phyloP scores from a whole-genome alignment of 2,329 filamentous ascomycete species.

The Fusarium globosum region DNA sequence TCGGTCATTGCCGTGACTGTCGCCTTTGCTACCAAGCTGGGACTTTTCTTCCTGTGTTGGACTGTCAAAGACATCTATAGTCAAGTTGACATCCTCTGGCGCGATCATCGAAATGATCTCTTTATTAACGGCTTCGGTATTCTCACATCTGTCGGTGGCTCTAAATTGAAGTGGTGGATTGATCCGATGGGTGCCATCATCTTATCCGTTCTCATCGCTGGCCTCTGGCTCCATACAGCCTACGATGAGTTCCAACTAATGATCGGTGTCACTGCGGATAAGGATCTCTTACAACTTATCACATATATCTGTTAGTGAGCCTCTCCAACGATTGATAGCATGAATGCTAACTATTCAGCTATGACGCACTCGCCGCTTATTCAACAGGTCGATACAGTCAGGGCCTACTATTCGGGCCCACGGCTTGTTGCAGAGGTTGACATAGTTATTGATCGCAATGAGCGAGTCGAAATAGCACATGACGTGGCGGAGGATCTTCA shows the following conservation, averaged over 20 bases:
- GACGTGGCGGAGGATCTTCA: constrained; percentile 95
- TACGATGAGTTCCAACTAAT: constrained; percentile 91
- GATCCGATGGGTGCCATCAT: constrained; percentile 92
- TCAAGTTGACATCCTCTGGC: constrained; percentile 92
- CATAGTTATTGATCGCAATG: constrained; percentile 86
- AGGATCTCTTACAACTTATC: constrained; percentile 89
- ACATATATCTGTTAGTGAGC: constrained; percentile 81
- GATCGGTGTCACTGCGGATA: constrained; percentile 87
- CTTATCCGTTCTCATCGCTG: constrained; percentile 80
- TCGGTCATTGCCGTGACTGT: constrained; percentile 86
- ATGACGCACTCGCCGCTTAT: neutral
- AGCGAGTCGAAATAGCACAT: constrained; percentile 81
- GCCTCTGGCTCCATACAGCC: constrained; percentile 85
- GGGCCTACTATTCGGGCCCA: constrained; percentile 90
- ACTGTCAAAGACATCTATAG: constrained; percentile 89
- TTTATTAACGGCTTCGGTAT: constrained; percentile 95
- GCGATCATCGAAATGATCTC: constrained; percentile 97
- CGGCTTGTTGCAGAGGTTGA: constrained; percentile 95
- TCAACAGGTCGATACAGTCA: constrained; percentile 80
- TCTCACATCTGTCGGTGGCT: constrained; percentile 87
- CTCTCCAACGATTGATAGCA: neutral
- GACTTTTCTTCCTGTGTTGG: constrained; percentile 92
- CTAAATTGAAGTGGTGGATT: constrained; percentile 92
- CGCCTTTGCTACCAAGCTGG: constrained; percentile 86
- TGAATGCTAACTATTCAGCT: neutral